Evolutionary conservation across 768 basidiomycete genomes (phyloP).

Genomic region (Phanerochaete sordida): DNA sequence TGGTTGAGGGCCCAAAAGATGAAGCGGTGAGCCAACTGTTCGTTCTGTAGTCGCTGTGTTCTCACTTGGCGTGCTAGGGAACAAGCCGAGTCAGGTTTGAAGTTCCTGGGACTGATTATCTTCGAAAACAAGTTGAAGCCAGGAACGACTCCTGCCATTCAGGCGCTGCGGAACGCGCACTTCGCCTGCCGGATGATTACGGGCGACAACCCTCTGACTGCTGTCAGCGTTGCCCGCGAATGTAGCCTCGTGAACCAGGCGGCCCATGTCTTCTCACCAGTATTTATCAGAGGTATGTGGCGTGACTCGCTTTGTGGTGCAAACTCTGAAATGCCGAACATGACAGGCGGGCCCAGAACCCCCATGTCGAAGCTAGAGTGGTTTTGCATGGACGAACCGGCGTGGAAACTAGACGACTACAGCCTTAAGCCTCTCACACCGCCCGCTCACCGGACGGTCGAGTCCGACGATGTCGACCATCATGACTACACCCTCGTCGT

Average conservation of each 20-base stretch:
- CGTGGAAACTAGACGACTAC: conserved; percentile 84
- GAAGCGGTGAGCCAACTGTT: conserved; percentile 67
- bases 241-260: conserved; percentile 86
- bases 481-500: conserved; percentile 90
- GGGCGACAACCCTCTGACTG: conserved; percentile 95
- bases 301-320: background rate
- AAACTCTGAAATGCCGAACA: background rate
- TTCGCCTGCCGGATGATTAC: conserved; percentile 97
- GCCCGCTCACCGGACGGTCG: conserved; percentile 66
- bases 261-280: conserved; percentile 84
- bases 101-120: conserved; percentile 92
- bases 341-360: conserved; percentile 48
- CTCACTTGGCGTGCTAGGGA: too few relatives aligned
- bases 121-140: conserved; percentile 98
- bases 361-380: conserved; percentile 73
- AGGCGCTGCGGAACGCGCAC: conserved; percentile 84
- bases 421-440: conserved; percentile 78
- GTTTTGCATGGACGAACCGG: conserved; percentile 86
- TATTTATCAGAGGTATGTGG: conserved; percentile 64
- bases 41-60: too few relatives aligned
- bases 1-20: conserved; percentile 98
- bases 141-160: conserved; percentile 87
- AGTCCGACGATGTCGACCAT: conserved; percentile 66
- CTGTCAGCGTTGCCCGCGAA: conserved; percentile 94
- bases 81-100: conserved; percentile 86